phyloP scores from a whole-genome alignment of 2,329 filamentous ascomycete genomes.

The Colletotrichum gigasporum region DNA sequence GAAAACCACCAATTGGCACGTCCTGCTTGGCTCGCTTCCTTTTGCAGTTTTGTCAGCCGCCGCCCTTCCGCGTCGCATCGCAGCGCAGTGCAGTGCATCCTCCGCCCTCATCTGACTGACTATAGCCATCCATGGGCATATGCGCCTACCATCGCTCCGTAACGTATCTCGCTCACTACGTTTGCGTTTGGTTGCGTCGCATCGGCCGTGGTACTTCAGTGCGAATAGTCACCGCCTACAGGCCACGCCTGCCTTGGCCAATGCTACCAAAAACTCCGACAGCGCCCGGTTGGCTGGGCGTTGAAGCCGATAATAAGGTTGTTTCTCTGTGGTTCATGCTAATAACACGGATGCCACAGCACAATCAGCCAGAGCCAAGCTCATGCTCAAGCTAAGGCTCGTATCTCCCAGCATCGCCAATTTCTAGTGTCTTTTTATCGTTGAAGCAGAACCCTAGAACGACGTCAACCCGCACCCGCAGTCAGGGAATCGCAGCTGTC shows the following conservation, averaged over 20 bases:
- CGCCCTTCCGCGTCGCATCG: too few species aligned
- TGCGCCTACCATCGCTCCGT: too few species aligned
- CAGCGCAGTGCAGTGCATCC: too few species aligned
- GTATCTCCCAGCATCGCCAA: neutral
- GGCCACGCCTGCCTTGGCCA: too few species aligned
- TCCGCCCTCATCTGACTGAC: neutral
- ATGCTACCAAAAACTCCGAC: neutral
- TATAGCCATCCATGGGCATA: neutral
- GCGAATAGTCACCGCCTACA: slow-evolving; percentile 11
- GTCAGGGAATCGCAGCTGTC: neutral
- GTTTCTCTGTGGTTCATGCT: slow-evolving; percentile 3
- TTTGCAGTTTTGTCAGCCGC: slow-evolving; percentile 3
- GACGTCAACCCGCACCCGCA: slow-evolving; percentile 13
- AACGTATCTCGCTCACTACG: neutral
- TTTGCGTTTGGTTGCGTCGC: neutral
- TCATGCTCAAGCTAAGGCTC: too few species aligned
- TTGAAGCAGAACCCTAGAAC: too few species aligned
- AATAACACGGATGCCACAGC: too few species aligned
- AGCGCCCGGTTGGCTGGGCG: slow-evolving; percentile 1
- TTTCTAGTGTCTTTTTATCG: too few species aligned
- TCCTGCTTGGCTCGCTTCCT: neutral
- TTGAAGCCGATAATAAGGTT: slow-evolving; percentile 4
- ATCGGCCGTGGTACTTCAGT: slow-evolving; percentile 16
- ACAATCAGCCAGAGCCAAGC: too few species aligned
- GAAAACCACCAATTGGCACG: slow-evolving; percentile 14